These are phyloP conservation scores for Ploettnerulaceae sp. DNA, from an alignment of 2,329 filamentous ascomycete genomes.

Conservation along the genomic window DNA sequence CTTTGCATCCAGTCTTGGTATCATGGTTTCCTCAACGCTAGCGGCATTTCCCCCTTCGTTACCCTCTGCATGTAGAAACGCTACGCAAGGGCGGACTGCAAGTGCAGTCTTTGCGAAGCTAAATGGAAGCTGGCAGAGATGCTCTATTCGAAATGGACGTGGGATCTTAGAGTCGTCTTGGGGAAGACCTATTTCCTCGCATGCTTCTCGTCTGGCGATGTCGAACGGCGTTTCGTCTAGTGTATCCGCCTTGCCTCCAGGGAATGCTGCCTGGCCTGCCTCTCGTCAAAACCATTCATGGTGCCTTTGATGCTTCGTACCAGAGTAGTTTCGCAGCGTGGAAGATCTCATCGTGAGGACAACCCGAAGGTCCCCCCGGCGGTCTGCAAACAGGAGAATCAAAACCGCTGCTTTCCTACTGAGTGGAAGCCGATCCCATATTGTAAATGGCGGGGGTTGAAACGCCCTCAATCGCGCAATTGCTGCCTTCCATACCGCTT, in stretches of 20 bases:
- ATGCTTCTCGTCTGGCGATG: slow-evolving; percentile 84
- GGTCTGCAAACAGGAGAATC: slow-evolving; percentile 82
- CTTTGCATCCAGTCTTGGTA: slow-evolving; percentile 76
- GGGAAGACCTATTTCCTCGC: slow-evolving; percentile 88
- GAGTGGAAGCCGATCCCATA: slow-evolving; percentile 57
- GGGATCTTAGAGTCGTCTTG: slow-evolving; percentile 64
- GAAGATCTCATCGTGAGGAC: slow-evolving; percentile 65
- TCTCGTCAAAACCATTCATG: slow-evolving; percentile 1
- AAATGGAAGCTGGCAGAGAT: slow-evolving; percentile 78
- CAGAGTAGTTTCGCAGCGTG: slow-evolving; percentile 64
- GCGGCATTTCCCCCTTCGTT: slow-evolving; percentile 33
- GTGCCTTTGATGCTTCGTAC: slow-evolving; percentile 32
- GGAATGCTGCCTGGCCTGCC: slow-evolving; percentile 68
- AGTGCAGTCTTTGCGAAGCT: slow-evolving; percentile 69
- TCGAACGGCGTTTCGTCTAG: slow-evolving; percentile 60
- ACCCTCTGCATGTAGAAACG: slow-evolving; percentile 64
- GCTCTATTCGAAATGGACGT: slow-evolving; percentile 75
- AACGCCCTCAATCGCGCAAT: slow-evolving; percentile 57
- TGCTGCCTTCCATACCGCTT: slow-evolving; percentile 28
- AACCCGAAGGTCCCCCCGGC: slow-evolving; percentile 68
- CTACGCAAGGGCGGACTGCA: slow-evolving; percentile 70
- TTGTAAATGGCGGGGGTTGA: slow-evolving; percentile 53
- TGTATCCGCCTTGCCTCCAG: slow-evolving; percentile 67
- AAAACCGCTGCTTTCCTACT: slow-evolving; percentile 79
- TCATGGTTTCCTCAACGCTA: slow-evolving; percentile 64